A percentile compares a stretch with the other conserved stretches of the same genome.
Conservation (phyloP, 768 basidiomycete genomes). For the Lactarius pseudohatsudake region DNA sequence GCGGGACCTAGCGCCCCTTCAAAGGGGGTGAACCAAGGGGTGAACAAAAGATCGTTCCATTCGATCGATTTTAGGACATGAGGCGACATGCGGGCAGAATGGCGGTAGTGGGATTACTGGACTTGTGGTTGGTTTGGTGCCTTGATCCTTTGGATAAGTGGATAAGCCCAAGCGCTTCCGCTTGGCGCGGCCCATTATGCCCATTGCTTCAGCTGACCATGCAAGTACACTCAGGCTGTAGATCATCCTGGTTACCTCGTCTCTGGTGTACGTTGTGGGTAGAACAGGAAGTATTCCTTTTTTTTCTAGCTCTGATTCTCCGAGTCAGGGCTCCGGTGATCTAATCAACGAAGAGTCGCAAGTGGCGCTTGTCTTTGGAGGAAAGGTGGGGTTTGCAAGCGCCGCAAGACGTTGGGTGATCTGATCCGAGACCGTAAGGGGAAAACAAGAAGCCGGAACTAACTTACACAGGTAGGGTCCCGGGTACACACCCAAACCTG, state of each 20-base stretch:
- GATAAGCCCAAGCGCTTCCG: background rate
- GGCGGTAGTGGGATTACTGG: background rate
- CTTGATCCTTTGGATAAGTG: background rate
- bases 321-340: background rate
- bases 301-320: background rate
- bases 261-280: background rate
- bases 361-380: background rate
- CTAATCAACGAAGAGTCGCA: background rate
- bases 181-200: background rate
- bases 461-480: background rate
- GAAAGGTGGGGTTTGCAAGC: background rate
- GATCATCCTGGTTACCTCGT: background rate
- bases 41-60: background rate
- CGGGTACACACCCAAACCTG: background rate
- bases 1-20: background rate
- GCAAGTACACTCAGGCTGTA: background rate
- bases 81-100: background rate
- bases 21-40: no score
- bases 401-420: background rate
- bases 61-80: background rate
- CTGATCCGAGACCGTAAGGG: background rate
- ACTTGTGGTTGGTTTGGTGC: background rate
- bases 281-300: background rate
- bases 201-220: background rate
- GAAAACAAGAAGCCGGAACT: background rate